Evolutionary conservation across 2,329 filamentous ascomycete species (phyloP), one percentile per base, ranked within the genome.

Genomic region (Alternaria gaisen): DNA sequence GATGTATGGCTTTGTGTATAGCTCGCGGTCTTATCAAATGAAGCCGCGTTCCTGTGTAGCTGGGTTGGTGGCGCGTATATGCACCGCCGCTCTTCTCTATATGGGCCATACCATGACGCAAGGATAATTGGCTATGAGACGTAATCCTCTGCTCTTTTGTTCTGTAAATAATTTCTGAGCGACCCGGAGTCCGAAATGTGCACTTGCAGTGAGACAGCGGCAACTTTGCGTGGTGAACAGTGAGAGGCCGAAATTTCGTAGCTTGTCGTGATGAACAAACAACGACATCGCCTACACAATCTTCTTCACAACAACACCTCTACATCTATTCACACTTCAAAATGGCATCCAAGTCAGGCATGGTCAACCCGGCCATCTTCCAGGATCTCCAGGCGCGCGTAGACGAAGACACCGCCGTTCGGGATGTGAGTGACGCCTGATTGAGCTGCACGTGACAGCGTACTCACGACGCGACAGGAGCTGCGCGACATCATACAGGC

Each of bases 361-460:
- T 91, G 85, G 88, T 95, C 73, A 90, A 96, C 77, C 90, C 92
- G 61, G 85, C 87, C 67, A 92, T 98, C 78, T 97, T 98, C 80
- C 88, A 93, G 74, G 87, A 91, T 71, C 89, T 99, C 63, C 94
- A 97, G 80, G 83, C 86, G 60, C 94, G 94, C 79, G 92, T 97
- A 71, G 95, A 98, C 70, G 90, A 96, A 79, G 95, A 98, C 77
- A 86, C 88, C 9, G 84, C 86, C 56, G 89, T 97, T 56, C 89
- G 92, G 73, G 94, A 98, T 76, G 87, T 89, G 75, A 70, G 77
- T 66, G 32, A 54, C 32, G 47, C 53, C 32, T 50, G 43, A 32
- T 41, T 20, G 40, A 60, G 58, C 47, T 62, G 42, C 71, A 75
- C 70, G 69, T 72, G 70, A 72, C 58, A 69, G 64, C 66, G 65